These are phyloP conservation scores for Luvunga scandens DNA, from an alignment of 345 rosid species.

Conservation along the genomic window DNA sequence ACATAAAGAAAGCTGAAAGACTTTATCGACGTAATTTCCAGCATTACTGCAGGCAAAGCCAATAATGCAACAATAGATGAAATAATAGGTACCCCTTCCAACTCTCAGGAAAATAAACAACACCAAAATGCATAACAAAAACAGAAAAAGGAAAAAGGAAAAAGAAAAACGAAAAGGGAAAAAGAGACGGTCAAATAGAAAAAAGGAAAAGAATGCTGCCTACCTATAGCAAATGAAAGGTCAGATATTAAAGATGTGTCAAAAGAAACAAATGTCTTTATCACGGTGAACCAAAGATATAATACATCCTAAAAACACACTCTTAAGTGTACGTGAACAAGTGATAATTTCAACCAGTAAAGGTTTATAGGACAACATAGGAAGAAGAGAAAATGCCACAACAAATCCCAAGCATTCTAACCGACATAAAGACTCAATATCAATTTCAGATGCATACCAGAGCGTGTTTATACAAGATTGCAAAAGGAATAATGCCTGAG, in stretches of 20 bases:
- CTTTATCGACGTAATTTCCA: not conserved
- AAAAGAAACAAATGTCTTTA: not conserved
- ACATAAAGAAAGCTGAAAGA: not conserved
- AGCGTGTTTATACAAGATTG: slow-evolving; percentile 47
- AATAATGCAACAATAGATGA: not conserved
- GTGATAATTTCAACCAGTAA: not conserved
- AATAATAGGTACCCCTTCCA: not conserved
- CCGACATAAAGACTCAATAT: not conserved
- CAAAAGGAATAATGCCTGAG: slow-evolving; percentile 56
- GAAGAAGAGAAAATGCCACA: not conserved
- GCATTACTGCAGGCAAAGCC: not conserved
- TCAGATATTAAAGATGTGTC: not conserved
- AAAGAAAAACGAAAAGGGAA: not conserved
- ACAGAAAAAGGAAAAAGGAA: not conserved
- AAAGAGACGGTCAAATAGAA: too few species aligned
- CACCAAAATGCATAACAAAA: not conserved
- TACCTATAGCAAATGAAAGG: not conserved
- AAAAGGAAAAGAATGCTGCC: not conserved
- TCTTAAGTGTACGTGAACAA: not conserved
- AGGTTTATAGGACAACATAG: not conserved
- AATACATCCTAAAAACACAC: not conserved
- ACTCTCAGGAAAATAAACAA: not conserved
- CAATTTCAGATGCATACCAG: slow-evolving; percentile 44
- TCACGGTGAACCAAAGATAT: not conserved
- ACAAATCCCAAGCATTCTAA: slow-evolving; percentile 6